A percentile compares a stretch with the other conserved stretches of the same genome.
phyloP scores from a whole-genome alignment of 2,329 filamentous ascomycete species.

The Colletotrichum echinochloae region DNA sequence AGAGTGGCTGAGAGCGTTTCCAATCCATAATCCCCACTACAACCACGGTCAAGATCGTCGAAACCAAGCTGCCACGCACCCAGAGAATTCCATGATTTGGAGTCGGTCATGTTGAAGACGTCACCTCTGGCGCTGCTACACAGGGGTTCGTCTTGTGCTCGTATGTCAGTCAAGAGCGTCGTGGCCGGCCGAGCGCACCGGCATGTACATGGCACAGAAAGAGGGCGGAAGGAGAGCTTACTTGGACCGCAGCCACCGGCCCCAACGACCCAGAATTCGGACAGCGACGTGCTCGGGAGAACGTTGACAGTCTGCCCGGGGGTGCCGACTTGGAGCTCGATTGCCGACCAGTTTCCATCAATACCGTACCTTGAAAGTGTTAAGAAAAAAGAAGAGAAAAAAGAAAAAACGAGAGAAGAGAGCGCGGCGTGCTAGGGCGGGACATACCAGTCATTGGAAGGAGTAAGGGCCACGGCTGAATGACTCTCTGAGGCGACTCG shows the following conservation, averaged over 20 bases:
- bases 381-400: too few relatives aligned
- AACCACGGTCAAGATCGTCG: constrained; percentile 66
- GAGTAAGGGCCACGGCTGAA: constrained; percentile 39
- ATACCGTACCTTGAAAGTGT: constrained; percentile 65
- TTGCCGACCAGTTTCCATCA: constrained; percentile 80
- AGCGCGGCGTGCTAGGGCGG: neutral
- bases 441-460: constrained; percentile 37
- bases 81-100: constrained; percentile 68
- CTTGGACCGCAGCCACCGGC: constrained; percentile 65
- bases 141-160: constrained; percentile 56
- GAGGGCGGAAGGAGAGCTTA: constrained; percentile 49
- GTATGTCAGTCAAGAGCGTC: constrained; percentile 36
- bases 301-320: constrained; percentile 53
- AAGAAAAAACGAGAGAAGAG: too few relatives aligned
- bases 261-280: constrained; percentile 78
- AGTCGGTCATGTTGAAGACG: constrained; percentile 65
- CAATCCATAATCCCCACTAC: constrained; percentile 74
- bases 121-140: constrained; percentile 70
- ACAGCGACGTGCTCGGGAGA: constrained; percentile 73
- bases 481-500: constrained; percentile 33
- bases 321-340: constrained; percentile 69
- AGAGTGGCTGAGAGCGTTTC: constrained; percentile 60
- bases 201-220: neutral
- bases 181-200: neutral
- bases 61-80: constrained; percentile 72